Percentiles rank a stretch among this genome's conserved stretches.
Evolutionary conservation across 169 alveolate species (phyloP).

Genomic region (Plasmodium malariae): DNA sequence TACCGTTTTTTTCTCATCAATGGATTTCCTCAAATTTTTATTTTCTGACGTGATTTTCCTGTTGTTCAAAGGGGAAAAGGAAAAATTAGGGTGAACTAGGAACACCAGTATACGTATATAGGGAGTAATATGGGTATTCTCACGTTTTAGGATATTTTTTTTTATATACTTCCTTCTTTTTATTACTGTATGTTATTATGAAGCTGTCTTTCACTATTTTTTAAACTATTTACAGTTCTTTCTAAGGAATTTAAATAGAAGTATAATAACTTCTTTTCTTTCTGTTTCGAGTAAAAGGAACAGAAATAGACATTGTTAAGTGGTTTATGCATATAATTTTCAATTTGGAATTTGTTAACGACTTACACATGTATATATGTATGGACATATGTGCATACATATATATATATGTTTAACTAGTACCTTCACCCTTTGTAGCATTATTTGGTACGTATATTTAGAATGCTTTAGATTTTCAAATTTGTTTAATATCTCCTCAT

Average conservation of each 20-base stretch:
- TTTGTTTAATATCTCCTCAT: conserved; percentile 54
- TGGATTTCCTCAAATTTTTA: conserved; percentile 64
- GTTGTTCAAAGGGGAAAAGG: not conserved
- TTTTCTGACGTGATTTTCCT: conserved; percentile 71
- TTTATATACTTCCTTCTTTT: not conserved
- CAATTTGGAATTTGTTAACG: too few relatives aligned
- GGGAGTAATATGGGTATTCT: not conserved
- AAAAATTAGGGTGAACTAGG: not conserved
- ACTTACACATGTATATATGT: conserved; percentile 3
- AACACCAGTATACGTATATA: not conserved
- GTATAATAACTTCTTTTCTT: conserved; percentile 57
- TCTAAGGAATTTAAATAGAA: conserved; percentile 62
- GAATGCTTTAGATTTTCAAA: conserved; percentile 70
- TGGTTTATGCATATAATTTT: too few relatives aligned
- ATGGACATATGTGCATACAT: not conserved
- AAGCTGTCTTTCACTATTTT: conserved; percentile 52
- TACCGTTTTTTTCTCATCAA: conserved; percentile 72
- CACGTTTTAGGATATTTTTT: not conserved
- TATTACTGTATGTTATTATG: conserved; percentile 62
- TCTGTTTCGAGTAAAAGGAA: conserved; percentile 9
- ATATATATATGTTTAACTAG: not conserved
- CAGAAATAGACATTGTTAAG: too few relatives aligned
- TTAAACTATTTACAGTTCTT: conserved; percentile 51
- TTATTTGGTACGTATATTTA: conserved; percentile 60
- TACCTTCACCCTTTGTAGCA: conserved; percentile 71